These are phyloP conservation scores for Acanthamoeba royreba DNA, from an alignment of 208 protist genomes.

Conservation along the genomic window DNA sequence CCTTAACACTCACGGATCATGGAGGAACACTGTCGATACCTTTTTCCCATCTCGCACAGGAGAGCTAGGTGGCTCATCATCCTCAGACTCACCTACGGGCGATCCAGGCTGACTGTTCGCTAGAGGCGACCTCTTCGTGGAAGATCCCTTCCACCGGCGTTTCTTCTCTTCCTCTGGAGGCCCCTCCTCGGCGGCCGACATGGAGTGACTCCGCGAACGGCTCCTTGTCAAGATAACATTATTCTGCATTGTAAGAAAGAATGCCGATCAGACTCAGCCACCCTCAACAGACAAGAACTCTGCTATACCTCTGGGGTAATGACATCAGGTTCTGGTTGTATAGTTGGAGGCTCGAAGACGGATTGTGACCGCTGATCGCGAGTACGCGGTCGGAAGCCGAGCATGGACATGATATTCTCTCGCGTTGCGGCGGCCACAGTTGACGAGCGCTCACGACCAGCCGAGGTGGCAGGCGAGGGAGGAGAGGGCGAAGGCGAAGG, in stretches of 20 bases:
- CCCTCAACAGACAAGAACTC: background rate
- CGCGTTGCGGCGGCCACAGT: background rate
- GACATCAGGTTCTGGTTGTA: background rate
- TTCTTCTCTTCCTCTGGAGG: background rate
- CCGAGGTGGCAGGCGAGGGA: background rate
- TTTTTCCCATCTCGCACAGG: background rate
- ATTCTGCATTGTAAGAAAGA: background rate
- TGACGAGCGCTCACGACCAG: background rate
- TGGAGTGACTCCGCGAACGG: constrained; percentile 33
- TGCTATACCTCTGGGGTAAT: background rate
- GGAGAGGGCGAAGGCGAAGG: background rate
- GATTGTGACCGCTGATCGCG: background rate
- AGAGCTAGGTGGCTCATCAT: too few species aligned
- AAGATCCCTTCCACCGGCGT: background rate
- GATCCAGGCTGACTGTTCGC: background rate
- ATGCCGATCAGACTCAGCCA: background rate
- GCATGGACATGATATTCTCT: constrained; percentile 16
- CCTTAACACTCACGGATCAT: too few species aligned
- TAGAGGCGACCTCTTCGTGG: background rate
- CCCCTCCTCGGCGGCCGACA: background rate
- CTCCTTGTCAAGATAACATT: background rate
- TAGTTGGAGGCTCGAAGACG: background rate
- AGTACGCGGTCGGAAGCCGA: constrained; percentile 10
- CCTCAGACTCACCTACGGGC: too few species aligned
- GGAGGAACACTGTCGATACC: too few species aligned